These are phyloP conservation scores for Pseudogymnoascus sp. DNA, from an alignment of 2,329 filamentous ascomycete species.

Conservation along the genomic window DNA sequence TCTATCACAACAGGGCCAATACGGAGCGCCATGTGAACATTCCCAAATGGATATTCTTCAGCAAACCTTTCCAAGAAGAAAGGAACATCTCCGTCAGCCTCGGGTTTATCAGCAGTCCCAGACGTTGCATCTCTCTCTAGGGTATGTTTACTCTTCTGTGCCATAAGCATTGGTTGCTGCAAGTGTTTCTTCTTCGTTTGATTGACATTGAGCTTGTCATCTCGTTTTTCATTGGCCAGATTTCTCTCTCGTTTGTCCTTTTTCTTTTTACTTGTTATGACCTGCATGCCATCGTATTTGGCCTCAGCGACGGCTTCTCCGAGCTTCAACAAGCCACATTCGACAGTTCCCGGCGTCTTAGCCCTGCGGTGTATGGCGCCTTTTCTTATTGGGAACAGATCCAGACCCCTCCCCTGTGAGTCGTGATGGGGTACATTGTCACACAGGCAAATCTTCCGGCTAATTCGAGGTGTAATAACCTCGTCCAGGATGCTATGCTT, in stretches of 20 bases:
- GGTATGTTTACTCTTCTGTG: background rate
- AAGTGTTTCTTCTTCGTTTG: background rate
- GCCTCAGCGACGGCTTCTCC: background rate
- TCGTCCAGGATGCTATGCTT: conserved; percentile 15
- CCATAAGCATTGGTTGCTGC: background rate
- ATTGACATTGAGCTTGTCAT: background rate
- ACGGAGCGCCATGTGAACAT: conserved; percentile 36
- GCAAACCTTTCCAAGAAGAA: conserved; percentile 19
- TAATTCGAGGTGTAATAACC: conserved; percentile 27
- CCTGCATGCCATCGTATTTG: background rate
- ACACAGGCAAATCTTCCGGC: conserved; percentile 26
- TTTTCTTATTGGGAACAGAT: background rate
- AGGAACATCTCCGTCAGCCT: conserved; percentile 19
- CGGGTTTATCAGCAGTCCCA: conserved; percentile 3
- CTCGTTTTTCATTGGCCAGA: background rate
- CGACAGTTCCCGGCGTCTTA: background rate
- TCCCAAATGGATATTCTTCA: conserved; percentile 32
- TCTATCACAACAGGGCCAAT: conserved; percentile 36
- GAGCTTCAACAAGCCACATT: background rate
- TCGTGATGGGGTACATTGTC: conserved; percentile 19
- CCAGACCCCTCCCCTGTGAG: conserved; percentile 11
- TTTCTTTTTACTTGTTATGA: background rate
- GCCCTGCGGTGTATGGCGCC: background rate
- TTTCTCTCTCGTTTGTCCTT: background rate
- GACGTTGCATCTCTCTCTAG: background rate